Evolutionary conservation across 2,329 filamentous ascomycete genomes (phyloP), one percentile per base, ranked within the genome.

Genomic region (Botrytis pseudocinerea): DNA sequence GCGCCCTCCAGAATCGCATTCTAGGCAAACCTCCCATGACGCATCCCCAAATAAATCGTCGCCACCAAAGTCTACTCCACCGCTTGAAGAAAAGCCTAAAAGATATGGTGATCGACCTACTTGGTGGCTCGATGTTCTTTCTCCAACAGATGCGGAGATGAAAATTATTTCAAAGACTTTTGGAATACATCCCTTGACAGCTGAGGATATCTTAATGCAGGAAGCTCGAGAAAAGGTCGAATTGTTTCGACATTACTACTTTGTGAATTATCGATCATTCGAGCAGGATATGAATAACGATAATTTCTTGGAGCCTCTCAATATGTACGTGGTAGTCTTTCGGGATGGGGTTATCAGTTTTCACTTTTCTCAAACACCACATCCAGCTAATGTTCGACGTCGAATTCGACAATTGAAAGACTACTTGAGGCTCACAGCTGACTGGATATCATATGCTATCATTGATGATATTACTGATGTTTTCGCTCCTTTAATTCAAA

Each of bases 391-490:
- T 78, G 96, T 99, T 38, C 93, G 96, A 35, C 90, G 96, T 63
- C 91, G 96, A 48, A 95, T 99, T 79, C 92, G 96, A 18, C 96
- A 99, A 82, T 84, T 99, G 64, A 93, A 93, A 76, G 96, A 99
- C 82, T 99, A 97, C 82, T 88, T 98, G 78, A 93, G 97, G 61
- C 86, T 98, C 20, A 95, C 93, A 64, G 93, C 95, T 0, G 96
- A 99, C 82, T 99, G 96, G 96, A 98, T 99, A 78, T 97, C 94
- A 12, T 99, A 99, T 80, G 96, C 95, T 65, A 92, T 98, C 77
- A 98, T 98, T 76, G 96, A 99, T 83, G 96, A 99, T 81, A 97
- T 99, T 78, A 99, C 96, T 9, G 96, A 99, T 82, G 95, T 94
- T 3, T 99, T 98, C 80, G 93, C 92, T 9, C 96, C 96, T 0